Evolutionary conservation across 2,329 filamentous ascomycete species (phyloP).

Genomic region (Trichophyton mentagrophytes): DNA sequence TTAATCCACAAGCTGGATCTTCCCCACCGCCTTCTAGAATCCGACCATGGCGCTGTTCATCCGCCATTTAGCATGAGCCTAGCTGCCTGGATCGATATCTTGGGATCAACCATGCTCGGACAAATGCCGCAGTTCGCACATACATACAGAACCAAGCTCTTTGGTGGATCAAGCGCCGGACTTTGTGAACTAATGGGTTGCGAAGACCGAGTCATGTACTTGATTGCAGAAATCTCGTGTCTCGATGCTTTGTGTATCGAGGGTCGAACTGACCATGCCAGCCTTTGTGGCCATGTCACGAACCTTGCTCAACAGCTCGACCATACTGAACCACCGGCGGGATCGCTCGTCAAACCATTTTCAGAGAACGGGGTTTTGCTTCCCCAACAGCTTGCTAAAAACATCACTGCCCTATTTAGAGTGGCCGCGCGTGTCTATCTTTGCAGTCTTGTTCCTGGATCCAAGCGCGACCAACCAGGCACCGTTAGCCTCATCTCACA

Average conservation of each 20-base stretch:
- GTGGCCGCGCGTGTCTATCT: slow-evolving; percentile 89
- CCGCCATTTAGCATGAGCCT: slow-evolving; percentile 92
- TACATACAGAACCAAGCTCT: slow-evolving; percentile 89
- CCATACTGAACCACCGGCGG: slow-evolving; percentile 57
- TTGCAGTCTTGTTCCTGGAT: slow-evolving; percentile 87
- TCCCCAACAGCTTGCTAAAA: slow-evolving; percentile 70
- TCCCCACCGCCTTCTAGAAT: slow-evolving; percentile 51
- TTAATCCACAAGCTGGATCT: slow-evolving; percentile 77
- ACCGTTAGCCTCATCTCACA: slow-evolving; percentile 66
- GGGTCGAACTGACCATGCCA: slow-evolving; percentile 67
- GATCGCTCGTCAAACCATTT: slow-evolving; percentile 47
- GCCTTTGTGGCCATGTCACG: slow-evolving; percentile 77
- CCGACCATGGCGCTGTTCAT: slow-evolving; percentile 46
- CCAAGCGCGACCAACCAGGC: slow-evolving; percentile 60
- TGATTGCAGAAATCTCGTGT: slow-evolving; percentile 94
- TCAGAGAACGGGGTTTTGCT: slow-evolving; percentile 58
- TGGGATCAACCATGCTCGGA: slow-evolving; percentile 84
- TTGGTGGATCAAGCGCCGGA: slow-evolving; percentile 53
- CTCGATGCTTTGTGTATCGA: slow-evolving; percentile 76
- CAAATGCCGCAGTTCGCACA: slow-evolving; percentile 78
- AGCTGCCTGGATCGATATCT: slow-evolving; percentile 82
- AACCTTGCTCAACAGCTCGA: slow-evolving; percentile 79
- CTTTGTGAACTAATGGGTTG: slow-evolving; percentile 93
- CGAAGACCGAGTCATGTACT: slow-evolving; percentile 92
- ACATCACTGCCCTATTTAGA: slow-evolving; percentile 84